Base-by-base conservation (phyloP, 495 filamentous ascomycete species). In the Penicillium turbatum region DNA sequence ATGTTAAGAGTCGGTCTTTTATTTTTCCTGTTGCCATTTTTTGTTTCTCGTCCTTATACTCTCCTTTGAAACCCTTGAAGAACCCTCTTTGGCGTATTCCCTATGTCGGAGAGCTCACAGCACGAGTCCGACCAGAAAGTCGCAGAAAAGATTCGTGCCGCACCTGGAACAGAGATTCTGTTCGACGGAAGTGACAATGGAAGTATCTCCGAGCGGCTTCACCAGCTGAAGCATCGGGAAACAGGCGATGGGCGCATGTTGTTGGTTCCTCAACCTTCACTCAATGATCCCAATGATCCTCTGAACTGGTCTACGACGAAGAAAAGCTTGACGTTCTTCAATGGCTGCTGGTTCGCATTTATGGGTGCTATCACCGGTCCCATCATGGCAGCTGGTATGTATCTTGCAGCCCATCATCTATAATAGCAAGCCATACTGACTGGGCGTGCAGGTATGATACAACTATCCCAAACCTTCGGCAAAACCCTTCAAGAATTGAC, bases 351-450 rank as follows among this genome's bases (percentile, higher is more conserved):
- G 72, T 79, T 15, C 73, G 73, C 54, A n/a, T 74, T 17, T 69
- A 76, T 50, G 79, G 79, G 70, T 65, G 78, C 55, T 66, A 53
- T 80, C 49, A 78, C 72, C 56, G 79, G 78, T 59, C 77, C 79
- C 41, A 66, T 80, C 9, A 73, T 76, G 9, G 77, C 77, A 29
- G 77, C 70, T 6, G 54, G 54, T 56, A 56, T 32, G 37, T 38
- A n/a, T 43, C n/a, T n/a, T n/a, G n/a, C n/a, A n/a, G 31, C 31
- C 5, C 0, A 35, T 11, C 13, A 17, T 40, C 15, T 8, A 26
- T 11, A 1, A 6, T 32, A 10, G 13, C 3, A 16, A 26, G 24
- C 6, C 0, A n/a, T 21, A 6, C 34, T 48, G 12, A 44, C 10
- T 26, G 4, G 15, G 13, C 26, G n/a, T 24, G 17, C 13, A 56